phyloP scores from a whole-genome alignment of 192 early-diverging fungal species.

The Endogone sp. region DNA sequence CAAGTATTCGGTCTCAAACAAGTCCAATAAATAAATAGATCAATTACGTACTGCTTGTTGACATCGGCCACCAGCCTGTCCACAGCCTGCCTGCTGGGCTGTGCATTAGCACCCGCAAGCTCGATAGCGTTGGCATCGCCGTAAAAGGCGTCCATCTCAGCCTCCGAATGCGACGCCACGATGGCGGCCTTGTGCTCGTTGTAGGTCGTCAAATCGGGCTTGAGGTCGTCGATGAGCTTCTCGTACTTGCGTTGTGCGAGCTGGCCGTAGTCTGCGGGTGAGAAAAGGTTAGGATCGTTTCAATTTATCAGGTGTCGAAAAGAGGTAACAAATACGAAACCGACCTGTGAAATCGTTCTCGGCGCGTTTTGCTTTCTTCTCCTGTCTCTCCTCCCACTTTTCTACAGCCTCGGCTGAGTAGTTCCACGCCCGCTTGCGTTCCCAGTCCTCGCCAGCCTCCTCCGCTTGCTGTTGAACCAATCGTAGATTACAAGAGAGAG shows the following conservation, averaged over 20 bases:
- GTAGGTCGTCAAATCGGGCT: conserved; percentile 79
- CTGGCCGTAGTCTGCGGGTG: conserved; percentile 79
- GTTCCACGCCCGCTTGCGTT: conserved; percentile 74
- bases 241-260: conserved; percentile 87
- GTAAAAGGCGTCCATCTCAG: conserved; percentile 42
- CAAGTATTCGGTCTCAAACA: background rate
- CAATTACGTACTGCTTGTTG: conserved; percentile 63
- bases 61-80: conserved; percentile 68
- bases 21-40: too few species aligned
- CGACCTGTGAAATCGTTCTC: conserved; percentile 82
- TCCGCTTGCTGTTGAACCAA: conserved; percentile 45
- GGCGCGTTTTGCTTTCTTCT: conserved; percentile 54
- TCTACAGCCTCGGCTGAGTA: conserved; percentile 88
- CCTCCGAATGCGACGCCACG: conserved; percentile 32
- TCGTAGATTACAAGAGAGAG: background rate
- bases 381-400: conserved; percentile 78
- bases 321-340: background rate
- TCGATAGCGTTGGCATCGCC: conserved; percentile 65
- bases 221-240: conserved; percentile 70
- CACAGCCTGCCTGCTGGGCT: conserved; percentile 61
- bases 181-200: conserved; percentile 54
- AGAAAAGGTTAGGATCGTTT: conserved; percentile 1
- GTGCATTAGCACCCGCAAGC: conserved; percentile 51
- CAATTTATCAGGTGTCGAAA: background rate
- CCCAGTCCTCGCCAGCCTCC: conserved; percentile 77